Evolutionary conservation across 2,329 filamentous ascomycete species (phyloP), one percentile per base, ranked within the genome.

Genomic region (Ophiostoma triangulosporum): DNA sequence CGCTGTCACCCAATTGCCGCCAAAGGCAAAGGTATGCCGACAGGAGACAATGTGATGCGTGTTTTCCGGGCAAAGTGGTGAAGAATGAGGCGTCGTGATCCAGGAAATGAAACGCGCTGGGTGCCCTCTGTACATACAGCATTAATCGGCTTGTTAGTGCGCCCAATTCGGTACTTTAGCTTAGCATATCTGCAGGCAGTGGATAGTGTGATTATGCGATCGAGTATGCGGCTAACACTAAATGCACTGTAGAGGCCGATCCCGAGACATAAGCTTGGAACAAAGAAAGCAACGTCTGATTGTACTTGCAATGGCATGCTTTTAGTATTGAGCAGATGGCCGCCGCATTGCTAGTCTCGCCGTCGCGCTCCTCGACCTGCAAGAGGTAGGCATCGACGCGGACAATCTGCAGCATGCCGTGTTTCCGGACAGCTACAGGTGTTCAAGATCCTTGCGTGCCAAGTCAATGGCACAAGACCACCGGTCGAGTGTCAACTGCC

Each of bases 381-480:
- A 74, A 73, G 61, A 95, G 67, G 65, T 93, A 84, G 27, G 69
- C 72, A 66, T 90, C 83, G 1, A 75, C 83, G 66, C 86, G 80
- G 1, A 85, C 69, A 58, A 80, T 82, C 56, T 71, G 75, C 67
- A 95, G 66, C 55, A 77, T 73, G 0, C 86, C 88, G 6, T 72
- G 74, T 24, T 69, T 69, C 57, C 78, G 70, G 0, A 86, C 89
- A 53, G 69, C 72, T 64, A 81, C 70, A 4, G 86, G 72, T 95
- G 88, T 1, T 81, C 70, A 1, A 83, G 78, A 70, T 95, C 90
- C 65, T 95, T 95, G 57, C 84, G 73, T 6, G 88, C 89, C 56
- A 95, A 71, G 64, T 93, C 84, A 1, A 91, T 86, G 3, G 80
- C 80, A 65, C 95, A 95, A 8, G 93, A 70, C n/a, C 89, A 89